Base-by-base conservation (phyloP, 1,139 yeast species). In the Candida sojae region DNA sequence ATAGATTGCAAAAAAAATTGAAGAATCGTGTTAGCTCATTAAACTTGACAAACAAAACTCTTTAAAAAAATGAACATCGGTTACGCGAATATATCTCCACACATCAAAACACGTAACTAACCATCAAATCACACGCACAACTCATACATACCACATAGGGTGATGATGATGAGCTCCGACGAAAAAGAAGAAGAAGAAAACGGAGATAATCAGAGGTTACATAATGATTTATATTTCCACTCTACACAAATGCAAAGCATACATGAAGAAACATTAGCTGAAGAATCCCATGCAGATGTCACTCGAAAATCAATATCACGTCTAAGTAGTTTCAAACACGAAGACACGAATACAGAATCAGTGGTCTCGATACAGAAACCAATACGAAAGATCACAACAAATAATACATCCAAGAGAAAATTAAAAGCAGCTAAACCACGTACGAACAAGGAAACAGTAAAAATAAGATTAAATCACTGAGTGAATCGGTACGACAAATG, bases 221-320 rank as follows among this genome's bases (percentile, higher is more conserved):
- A 38, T 11, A 38, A 40, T 12, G 49, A 48, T n/a, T 10, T 57
- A 3, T 49, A 51, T 33, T 61, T 63, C 44, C 36, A 55, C 30
- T 62, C 66, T 4, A 72, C 76, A 0, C 77, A 71, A 50, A 68
- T 72, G 63, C 77, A 72, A 53, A 60, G 63, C 5, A 57, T 67
- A 8, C 67, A 70, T 47, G 77, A 72, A 45, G 69, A 67, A 28
- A 54, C 58, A 6, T 50, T 60, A 32, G 54, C 55, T 31, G 42
- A 42, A 21, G 70, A 66, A 40, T 38, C 53, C 7, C 39, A 50
- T 7, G 52, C 52, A 21, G 39, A 35, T 17, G 40, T 43, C 3
- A 41, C 49, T n/a, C 49, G 47, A 23, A 39, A 43, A 13, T 53
- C 48, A 12, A 43, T 60, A 13, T 57, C 60, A 6, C 53, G 48